These are phyloP conservation scores for Globisporangium alternatum DNA, from an alignment of 352 stramenopile genomes.

Conservation along the genomic window DNA sequence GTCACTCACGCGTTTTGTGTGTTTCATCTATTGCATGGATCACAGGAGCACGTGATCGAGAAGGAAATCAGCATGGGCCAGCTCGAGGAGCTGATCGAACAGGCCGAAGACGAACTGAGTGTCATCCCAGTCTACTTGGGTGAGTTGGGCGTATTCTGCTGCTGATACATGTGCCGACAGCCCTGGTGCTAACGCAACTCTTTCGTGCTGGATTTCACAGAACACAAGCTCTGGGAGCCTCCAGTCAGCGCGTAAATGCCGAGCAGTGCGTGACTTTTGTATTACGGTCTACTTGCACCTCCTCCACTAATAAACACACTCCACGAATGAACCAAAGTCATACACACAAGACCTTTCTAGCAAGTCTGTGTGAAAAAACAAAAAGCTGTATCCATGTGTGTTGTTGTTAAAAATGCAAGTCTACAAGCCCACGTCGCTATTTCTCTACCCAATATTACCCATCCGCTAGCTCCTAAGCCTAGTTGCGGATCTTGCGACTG, in stretches of 20 bases:
- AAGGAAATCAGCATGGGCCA: constrained; percentile 86
- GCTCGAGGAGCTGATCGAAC: constrained; percentile 86
- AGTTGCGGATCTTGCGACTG: constrained; percentile 90
- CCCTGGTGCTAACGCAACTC: not conserved
- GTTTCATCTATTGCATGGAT: not conserved
- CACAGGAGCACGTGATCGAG: constrained; percentile 77
- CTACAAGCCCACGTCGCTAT: constrained; percentile 16
- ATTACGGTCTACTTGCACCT: constrained; percentile 1
- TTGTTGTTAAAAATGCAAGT: constrained; percentile 16
- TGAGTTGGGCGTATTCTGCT: constrained; percentile 25
- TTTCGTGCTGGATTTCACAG: constrained; percentile 22
- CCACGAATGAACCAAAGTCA: constrained; percentile 5
- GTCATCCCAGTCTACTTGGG: constrained; percentile 85
- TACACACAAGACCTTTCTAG: not conserved
- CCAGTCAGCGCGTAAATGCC: constrained; percentile 43
- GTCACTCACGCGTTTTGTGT: not conserved
- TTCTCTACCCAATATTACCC: constrained; percentile 13
- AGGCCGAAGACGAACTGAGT: constrained; percentile 83
- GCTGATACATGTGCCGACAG: not conserved
- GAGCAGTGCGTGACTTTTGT: constrained; percentile 9
- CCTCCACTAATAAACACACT: constrained; percentile 16
- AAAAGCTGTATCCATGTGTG: constrained; percentile 3
- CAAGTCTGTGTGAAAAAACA: not conserved
- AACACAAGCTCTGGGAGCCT: constrained; percentile 87
- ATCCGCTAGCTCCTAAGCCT: constrained; percentile 16